Base-by-base conservation (phyloP, 1,284 basidiomycete genomes). In the Amylostereum areolatum region DNA sequence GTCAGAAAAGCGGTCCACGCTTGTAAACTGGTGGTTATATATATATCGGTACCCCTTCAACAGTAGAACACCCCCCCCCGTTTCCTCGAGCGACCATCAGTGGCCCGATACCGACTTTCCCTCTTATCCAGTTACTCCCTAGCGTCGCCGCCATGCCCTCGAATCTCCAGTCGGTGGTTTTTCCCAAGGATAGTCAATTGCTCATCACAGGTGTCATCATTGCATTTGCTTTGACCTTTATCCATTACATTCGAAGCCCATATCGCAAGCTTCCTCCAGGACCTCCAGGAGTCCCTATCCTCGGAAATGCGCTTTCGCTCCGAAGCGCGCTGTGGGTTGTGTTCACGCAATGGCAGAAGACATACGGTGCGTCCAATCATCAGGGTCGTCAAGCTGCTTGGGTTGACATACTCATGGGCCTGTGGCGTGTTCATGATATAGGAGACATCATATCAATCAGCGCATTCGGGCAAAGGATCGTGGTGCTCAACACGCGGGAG, bases 401-500 rank as follows among this genome's bases (percentile, higher is more conserved):
- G 32, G 10, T n/a, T 24, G 4, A 24, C 24, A 32, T n/a, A 4
- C 12, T 18, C 12, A 12, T 12, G 12, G 6, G 24, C 3, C 35
- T 36, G 12, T 27, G 27, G 9, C 10, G 40, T 4, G 25, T n/a
- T 28, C 40, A 11, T 4, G 2, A 4, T 45, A 7, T 36, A 61
- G 60, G 59, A n/a, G 59, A 59, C 18, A 45, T 63, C 7, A 50
- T 59, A 18, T 59, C 57, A 33, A 43, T 63, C 11, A 52, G 30
- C 28, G 54, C 53, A 1, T 35, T 58, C 27, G 61, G 61, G 3
- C 43, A 57, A 39, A 50, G 54, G 1, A 45, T 58, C 24, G 25
- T 62, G 3, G 36, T 62, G 10, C 34, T 64, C 37, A 61, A 56
- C 28, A 55, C 55, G 9, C 34, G 43, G 9, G 50, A 55, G 18